Conservation (phyloP, 306 rosid genomes). For the Pyrus communis region DNA sequence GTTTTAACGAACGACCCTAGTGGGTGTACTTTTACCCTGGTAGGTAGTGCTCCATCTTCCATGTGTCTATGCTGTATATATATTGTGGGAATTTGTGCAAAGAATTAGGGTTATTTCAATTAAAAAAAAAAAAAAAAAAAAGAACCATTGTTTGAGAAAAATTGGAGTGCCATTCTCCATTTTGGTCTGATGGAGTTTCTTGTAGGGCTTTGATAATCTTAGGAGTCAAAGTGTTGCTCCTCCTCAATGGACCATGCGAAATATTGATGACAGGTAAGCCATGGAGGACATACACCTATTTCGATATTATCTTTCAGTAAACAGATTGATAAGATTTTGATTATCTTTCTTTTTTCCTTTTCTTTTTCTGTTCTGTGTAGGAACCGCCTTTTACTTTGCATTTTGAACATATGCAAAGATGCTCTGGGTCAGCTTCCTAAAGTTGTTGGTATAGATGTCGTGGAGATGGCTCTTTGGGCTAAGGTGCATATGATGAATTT, state of each 20-base stretch:
- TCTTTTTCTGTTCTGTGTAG: constrained; percentile 26
- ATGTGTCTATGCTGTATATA: constrained; percentile 2
- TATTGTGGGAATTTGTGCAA: neutral
- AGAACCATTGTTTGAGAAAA: constrained; percentile 5
- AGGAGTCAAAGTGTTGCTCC: constrained; percentile 88
- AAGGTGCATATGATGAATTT: constrained; percentile 54
- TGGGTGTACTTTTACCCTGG: constrained; percentile 91
- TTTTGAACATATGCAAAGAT: constrained; percentile 83
- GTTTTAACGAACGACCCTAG: constrained; percentile 76
- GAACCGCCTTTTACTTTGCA: constrained; percentile 74
- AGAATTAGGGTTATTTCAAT: neutral
- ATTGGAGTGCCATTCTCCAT: neutral
- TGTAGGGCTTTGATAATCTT: constrained; percentile 90
- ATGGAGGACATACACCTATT: neutral
- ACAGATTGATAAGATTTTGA: constrained; percentile 10
- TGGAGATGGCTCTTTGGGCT: constrained; percentile 99
- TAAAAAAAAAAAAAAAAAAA: constrained; percentile 2
- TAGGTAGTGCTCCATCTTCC: constrained; percentile 54
- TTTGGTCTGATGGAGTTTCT: constrained; percentile 17
- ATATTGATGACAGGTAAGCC: constrained; percentile 78
- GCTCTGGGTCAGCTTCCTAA: constrained; percentile 77
- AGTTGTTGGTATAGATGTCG: constrained; percentile 93
- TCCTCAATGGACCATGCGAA: constrained; percentile 97
- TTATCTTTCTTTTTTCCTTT: neutral
- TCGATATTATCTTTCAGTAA: neutral